Percentiles rank a stretch among this genome's conserved stretches.
These are phyloP conservation scores for Trichoderma sp. DNA, from an alignment of 2,329 filamentous ascomycete genomes.

Conservation along the genomic window DNA sequence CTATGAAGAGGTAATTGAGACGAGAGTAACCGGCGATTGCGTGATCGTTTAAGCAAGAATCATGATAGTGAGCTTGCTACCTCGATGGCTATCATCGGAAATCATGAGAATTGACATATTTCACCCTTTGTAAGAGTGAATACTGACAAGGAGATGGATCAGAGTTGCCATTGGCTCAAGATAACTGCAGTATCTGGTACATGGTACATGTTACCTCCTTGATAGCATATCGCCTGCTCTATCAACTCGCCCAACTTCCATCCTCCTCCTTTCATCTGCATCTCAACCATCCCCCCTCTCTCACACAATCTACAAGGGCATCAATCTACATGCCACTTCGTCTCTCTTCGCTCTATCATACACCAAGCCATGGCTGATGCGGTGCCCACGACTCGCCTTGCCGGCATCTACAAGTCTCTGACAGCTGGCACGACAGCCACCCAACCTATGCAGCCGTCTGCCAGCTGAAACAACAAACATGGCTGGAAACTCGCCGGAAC, in stretches of 20 bases:
- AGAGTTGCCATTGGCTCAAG: not conserved
- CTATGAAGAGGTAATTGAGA: rapidly evolving
- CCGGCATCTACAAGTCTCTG: not conserved
- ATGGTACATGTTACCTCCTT: not conserved
- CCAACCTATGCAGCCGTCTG: not conserved
- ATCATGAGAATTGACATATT: not conserved
- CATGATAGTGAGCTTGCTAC: not conserved
- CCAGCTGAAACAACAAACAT: not conserved
- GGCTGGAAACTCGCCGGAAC: not conserved
- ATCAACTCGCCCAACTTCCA: not conserved
- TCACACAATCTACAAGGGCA: not conserved
- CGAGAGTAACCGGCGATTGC: not conserved
- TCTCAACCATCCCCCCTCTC: not conserved
- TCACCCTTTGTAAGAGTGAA: not conserved
- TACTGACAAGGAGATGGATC: not conserved
- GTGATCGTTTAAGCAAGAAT: not conserved
- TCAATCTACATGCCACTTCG: not conserved
- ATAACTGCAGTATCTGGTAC: not conserved
- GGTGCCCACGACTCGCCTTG: not conserved
- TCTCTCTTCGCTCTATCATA: not conserved
- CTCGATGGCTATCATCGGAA: not conserved
- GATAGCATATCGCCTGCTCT: not conserved
- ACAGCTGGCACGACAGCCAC: not conserved
- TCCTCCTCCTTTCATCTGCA: not conserved
- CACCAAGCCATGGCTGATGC: not conserved